Conservation (phyloP, 495 filamentous ascomycete species). For the Lasiosphaeria hispida region DNA sequence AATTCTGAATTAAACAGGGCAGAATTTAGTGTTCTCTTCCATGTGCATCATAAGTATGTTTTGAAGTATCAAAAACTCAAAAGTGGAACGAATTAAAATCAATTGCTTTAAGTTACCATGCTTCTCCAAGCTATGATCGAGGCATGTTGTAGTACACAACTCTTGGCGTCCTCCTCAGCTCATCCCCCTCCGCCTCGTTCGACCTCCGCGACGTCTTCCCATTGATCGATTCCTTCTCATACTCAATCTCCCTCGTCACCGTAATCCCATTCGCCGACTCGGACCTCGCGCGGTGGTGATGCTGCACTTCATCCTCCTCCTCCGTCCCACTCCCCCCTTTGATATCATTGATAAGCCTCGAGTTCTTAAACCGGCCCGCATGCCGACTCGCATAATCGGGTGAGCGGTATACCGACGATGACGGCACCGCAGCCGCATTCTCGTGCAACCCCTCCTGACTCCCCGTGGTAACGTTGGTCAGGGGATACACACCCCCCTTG, state of each 20-base stretch:
- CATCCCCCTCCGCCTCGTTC: background rate
- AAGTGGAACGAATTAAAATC: too few species aligned
- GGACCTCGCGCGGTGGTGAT: background rate
- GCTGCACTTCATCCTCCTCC: background rate
- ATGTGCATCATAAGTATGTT: too few species aligned
- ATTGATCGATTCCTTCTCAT: constrained; percentile 13
- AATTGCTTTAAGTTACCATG: too few species aligned
- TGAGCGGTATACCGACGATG: background rate
- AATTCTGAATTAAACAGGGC: too few species aligned
- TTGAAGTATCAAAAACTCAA: too few species aligned
- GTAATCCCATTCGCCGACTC: background rate
- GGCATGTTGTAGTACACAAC: too few species aligned
- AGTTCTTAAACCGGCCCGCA: background rate
- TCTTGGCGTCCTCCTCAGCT: background rate
- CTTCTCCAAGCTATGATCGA: too few species aligned
- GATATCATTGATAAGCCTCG: constrained; percentile 4
- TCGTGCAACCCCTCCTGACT: constrained; percentile 13
- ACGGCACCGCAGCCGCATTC: background rate
- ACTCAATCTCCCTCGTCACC: constrained; percentile 10
- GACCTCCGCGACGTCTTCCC: background rate
- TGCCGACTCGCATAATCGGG: constrained; percentile 8
- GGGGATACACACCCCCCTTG: constrained; percentile 4
- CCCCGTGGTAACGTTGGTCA: background rate
- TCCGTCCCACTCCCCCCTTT: background rate
- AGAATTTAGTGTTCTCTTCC: too few species aligned